Conservation (phyloP, 257 asterid species). For the Pogostemon cablin region DNA sequence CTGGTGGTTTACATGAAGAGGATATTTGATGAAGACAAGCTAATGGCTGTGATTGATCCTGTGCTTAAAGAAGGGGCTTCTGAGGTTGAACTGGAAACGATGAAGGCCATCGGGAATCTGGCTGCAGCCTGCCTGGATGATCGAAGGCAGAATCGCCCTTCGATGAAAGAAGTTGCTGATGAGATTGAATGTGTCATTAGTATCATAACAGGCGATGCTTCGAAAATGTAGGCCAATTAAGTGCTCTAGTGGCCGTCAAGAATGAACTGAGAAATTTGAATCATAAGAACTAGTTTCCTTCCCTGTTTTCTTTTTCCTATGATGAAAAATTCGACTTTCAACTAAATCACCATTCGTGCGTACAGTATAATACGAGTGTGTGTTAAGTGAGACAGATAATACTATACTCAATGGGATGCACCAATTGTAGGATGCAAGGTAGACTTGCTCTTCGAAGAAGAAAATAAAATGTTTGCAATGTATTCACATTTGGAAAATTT, state of each 20-base stretch:
- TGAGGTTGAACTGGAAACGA: conserved; percentile 57
- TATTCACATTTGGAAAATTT: not conserved
- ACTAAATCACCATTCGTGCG: too few relatives aligned
- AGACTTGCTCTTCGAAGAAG: not conserved
- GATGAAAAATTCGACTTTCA: too few relatives aligned
- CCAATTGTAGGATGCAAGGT: too few relatives aligned
- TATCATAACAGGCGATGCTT: conserved; percentile 43
- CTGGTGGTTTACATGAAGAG: conserved; percentile 64
- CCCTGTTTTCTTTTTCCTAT: too few relatives aligned
- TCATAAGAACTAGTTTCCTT: too few relatives aligned
- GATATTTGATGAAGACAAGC: conserved; percentile 47
- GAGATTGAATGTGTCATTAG: conserved; percentile 63
- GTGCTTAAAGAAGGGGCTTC: conserved; percentile 46
- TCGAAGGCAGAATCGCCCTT: conserved; percentile 61
- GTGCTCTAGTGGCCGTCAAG: not conserved
- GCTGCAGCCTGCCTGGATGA: conserved; percentile 63
- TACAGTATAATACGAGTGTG: too few relatives aligned
- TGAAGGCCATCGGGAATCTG: conserved; percentile 63
- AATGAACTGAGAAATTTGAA: not conserved
- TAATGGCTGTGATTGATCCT: conserved; percentile 55
- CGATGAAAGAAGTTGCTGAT: conserved; percentile 74
- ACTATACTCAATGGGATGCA: too few relatives aligned
- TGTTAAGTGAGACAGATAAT: too few relatives aligned
- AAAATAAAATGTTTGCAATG: conserved; percentile 12
- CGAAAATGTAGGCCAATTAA: conserved; percentile 18